Evolutionary conservation across 2,329 filamentous ascomycete genomes (phyloP).

Genomic region (Aaosphaeria arxii): DNA sequence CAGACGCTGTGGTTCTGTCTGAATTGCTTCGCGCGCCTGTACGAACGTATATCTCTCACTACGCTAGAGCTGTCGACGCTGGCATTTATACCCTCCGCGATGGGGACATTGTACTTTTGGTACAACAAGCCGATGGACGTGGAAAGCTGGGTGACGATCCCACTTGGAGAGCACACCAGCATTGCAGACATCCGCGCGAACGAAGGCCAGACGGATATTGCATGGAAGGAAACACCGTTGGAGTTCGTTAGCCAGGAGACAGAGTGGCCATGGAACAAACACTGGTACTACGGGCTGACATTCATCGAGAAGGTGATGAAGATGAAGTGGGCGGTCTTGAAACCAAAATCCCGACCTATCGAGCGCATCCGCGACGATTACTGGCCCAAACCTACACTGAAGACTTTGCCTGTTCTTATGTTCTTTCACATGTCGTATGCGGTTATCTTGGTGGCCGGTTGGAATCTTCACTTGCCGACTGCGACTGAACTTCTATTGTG

Average conservation of each 20-base stretch:
- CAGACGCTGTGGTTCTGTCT: slow-evolving; percentile 10
- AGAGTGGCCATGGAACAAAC: slow-evolving; percentile 1
- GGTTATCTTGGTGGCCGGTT: background rate
- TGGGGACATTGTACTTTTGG: slow-evolving; percentile 36
- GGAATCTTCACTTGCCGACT: background rate
- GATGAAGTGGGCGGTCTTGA: slow-evolving; percentile 1
- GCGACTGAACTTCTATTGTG: background rate
- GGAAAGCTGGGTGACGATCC: background rate
- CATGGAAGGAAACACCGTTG: slow-evolving; percentile 5
- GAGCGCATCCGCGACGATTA: background rate
- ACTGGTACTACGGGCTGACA: background rate
- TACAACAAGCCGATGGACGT: slow-evolving; percentile 38
- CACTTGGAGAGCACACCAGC: slow-evolving; percentile 1
- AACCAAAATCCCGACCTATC: slow-evolving; percentile 3
- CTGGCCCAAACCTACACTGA: background rate
- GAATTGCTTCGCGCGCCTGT: slow-evolving; percentile 5
- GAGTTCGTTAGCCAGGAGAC: slow-evolving; percentile 6
- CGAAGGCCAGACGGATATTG: background rate
- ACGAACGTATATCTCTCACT: slow-evolving; percentile 29
- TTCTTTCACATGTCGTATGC: background rate
- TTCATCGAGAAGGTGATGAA: background rate
- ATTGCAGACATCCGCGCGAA: background rate
- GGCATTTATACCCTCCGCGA: slow-evolving; percentile 34
- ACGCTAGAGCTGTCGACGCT: slow-evolving; percentile 39
- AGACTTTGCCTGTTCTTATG: background rate